Conservation (phyloP, 805 yeast species). For the Candida verbasci region DNA sequence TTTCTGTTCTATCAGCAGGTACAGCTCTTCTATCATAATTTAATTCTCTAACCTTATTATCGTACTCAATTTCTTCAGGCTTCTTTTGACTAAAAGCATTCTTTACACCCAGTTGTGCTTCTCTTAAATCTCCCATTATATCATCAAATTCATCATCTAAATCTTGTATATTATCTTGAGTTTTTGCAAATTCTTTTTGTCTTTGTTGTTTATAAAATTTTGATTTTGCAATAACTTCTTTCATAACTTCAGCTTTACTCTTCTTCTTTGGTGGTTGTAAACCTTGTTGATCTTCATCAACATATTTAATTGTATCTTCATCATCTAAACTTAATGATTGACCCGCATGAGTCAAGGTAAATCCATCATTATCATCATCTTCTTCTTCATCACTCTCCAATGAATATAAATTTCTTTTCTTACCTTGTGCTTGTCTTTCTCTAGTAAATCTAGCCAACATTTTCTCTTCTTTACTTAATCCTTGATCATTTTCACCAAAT, state of each 20-base stretch:
- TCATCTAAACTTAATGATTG: slow-evolving; percentile 59
- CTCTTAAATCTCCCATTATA: slow-evolving; percentile 51
- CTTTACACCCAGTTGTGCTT: slow-evolving; percentile 10
- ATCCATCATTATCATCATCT: slow-evolving; percentile 39
- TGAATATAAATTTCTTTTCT: slow-evolving; percentile 44
- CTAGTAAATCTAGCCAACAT: slow-evolving; percentile 93
- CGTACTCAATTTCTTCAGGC: slow-evolving; percentile 50
- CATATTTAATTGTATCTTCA: slow-evolving; percentile 32
- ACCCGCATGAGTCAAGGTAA: slow-evolving; percentile 75
- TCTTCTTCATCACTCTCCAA: slow-evolving; percentile 75
- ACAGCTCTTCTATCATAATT: slow-evolving; percentile 71
- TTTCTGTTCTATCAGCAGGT: slow-evolving; percentile 78
- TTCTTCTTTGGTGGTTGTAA: slow-evolving; percentile 54
- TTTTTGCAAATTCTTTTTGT: slow-evolving; percentile 57
- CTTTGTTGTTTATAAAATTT: slow-evolving; percentile 74
- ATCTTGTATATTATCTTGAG: slow-evolving; percentile 58
- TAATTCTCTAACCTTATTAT: slow-evolving; percentile 60
- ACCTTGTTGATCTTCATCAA: slow-evolving; percentile 30
- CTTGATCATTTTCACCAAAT: slow-evolving; percentile 79
- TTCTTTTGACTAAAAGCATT: slow-evolving; percentile 29
- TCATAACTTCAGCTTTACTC: slow-evolving; percentile 81
- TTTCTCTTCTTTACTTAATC: slow-evolving; percentile 80
- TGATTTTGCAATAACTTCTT: slow-evolving; percentile 78
- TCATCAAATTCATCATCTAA: slow-evolving; percentile 73
- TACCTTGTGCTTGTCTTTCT: slow-evolving; percentile 68